Conservation (phyloP, 768 basidiomycete species). For the Glaciozyma martinii region DNA sequence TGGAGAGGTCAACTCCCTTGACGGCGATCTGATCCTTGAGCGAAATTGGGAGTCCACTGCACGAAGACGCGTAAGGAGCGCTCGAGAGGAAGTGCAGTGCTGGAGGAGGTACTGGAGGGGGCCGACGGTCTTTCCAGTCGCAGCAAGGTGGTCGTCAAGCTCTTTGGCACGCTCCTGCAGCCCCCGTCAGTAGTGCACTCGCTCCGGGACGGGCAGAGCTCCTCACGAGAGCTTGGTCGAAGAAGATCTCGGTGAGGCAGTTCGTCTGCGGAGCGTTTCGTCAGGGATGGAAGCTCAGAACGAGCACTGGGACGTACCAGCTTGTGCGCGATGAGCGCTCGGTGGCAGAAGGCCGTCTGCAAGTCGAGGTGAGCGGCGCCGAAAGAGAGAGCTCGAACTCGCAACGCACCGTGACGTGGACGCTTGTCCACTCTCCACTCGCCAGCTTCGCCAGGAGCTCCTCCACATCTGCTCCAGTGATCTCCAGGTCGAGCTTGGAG, state of each 20-base stretch:
- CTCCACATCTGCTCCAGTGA: conserved; percentile 50
- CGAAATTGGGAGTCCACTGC: conserved; percentile 16
- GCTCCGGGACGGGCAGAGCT: too few relatives aligned
- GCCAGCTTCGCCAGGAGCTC: conserved; percentile 50
- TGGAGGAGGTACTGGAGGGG: conserved; percentile 42
- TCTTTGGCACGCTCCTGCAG: conserved; percentile 47
- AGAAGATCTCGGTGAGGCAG: conserved; percentile 71
- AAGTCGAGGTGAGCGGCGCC: background rate
- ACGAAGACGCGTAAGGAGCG: background rate
- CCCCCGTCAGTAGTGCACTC: too few relatives aligned
- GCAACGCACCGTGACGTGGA: conserved; percentile 2
- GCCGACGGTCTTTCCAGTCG: conserved; percentile 57
- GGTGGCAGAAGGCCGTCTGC: conserved; percentile 55
- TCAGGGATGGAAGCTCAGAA: background rate
- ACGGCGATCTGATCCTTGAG: conserved; percentile 28
- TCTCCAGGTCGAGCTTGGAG: conserved; percentile 50
- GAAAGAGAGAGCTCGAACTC: background rate
- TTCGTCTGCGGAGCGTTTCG: conserved; percentile 49
- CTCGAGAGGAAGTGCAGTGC: background rate
- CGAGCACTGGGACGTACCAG: conserved; percentile 33
- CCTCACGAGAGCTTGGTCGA: conserved; percentile 55
- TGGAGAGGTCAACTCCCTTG: background rate
- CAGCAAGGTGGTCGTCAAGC: conserved; percentile 55
- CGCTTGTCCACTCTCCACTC: conserved; percentile 50
- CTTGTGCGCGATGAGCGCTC: conserved; percentile 70